A percentile compares a stretch with the other conserved stretches of the same genome.
These are phyloP conservation scores for Dendrothele bispora DNA, from an alignment of 768 basidiomycete species.

Conservation along the genomic window DNA sequence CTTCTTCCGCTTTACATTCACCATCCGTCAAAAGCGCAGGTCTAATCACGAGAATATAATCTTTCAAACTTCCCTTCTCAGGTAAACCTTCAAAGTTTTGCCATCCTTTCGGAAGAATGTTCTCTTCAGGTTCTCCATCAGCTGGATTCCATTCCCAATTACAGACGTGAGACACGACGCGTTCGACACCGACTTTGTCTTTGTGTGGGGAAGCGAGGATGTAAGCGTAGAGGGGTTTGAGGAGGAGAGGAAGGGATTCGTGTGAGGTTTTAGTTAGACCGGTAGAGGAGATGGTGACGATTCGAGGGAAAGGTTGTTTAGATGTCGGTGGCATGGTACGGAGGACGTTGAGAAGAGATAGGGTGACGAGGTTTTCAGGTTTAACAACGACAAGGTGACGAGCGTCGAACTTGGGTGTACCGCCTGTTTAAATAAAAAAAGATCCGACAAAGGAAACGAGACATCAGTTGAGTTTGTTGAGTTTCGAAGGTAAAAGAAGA, in stretches of 20 bases:
- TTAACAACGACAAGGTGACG: slow-evolving; percentile 47
- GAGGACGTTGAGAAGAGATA: slow-evolving; percentile 54
- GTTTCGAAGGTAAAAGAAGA: neutral
- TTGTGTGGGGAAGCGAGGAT: slow-evolving; percentile 46
- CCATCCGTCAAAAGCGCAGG: slow-evolving; percentile 64
- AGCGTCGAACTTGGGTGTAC: slow-evolving; percentile 42
- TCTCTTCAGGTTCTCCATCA: slow-evolving; percentile 37
- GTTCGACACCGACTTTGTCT: slow-evolving; percentile 65
- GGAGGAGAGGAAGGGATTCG: slow-evolving; percentile 41
- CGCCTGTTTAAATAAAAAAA: slow-evolving; percentile 35
- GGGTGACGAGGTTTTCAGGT: slow-evolving; percentile 60
- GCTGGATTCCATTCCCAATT: slow-evolving; percentile 51
- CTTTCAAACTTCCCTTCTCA: slow-evolving; percentile 39
- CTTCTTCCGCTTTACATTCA: slow-evolving; percentile 40
- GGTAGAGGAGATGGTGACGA: slow-evolving; percentile 53
- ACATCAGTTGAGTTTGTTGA: no score
- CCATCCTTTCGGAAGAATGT: slow-evolving; percentile 50
- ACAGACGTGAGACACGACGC: slow-evolving; percentile 43
- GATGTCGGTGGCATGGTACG: slow-evolving; percentile 51
- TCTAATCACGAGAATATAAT: slow-evolving; percentile 47
- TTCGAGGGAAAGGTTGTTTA: slow-evolving; percentile 39
- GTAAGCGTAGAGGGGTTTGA: slow-evolving; percentile 50
- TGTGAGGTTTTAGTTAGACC: slow-evolving; percentile 52
- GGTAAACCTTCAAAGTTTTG: slow-evolving; percentile 40
- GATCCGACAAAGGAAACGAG: no score